phyloP scores from a whole-genome alignment of 768 basidiomycete species.

The Calocybe indica region DNA sequence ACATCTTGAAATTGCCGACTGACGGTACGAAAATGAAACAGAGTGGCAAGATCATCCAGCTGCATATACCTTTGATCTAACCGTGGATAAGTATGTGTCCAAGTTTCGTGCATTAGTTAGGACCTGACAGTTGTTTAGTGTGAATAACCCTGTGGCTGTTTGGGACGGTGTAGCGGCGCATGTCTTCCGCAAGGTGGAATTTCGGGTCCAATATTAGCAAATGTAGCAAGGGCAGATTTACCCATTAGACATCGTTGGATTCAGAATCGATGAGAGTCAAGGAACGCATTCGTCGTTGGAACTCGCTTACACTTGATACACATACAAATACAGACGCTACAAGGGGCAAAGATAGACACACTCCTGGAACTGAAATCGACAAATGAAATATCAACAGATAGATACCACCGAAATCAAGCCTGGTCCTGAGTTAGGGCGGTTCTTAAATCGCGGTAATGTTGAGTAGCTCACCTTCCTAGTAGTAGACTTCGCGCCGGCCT shows the following conservation, averaged over 20 bases:
- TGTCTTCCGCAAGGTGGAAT: not conserved
- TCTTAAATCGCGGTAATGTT: no score
- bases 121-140: slow-evolving; percentile 24
- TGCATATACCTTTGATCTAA: slow-evolving; percentile 43
- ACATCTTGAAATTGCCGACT: not conserved
- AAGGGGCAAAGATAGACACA: not conserved
- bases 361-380: no score
- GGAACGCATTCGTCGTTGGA: no score
- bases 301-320: not conserved
- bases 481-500: slow-evolving; percentile 13
- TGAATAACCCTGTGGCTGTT: slow-evolving; percentile 49
- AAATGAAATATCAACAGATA: not conserved
- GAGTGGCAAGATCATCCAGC: slow-evolving; percentile 59
- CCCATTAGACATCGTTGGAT: no score
- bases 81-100: slow-evolving; percentile 37
- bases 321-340: not conserved
- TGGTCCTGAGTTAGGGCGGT: not conserved
- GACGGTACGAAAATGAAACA: slow-evolving; percentile 10
- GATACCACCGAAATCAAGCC: not conserved
- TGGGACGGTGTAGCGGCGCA: slow-evolving; percentile 35
- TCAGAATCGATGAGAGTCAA: no score
- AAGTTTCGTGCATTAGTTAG: slow-evolving; percentile 1
- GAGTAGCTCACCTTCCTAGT: slow-evolving; percentile 10
- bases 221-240: no score
- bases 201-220: not conserved